Base-by-base conservation (phyloP, 192 early-diverging fungal genomes). In the Coemansia sp. region DNA sequence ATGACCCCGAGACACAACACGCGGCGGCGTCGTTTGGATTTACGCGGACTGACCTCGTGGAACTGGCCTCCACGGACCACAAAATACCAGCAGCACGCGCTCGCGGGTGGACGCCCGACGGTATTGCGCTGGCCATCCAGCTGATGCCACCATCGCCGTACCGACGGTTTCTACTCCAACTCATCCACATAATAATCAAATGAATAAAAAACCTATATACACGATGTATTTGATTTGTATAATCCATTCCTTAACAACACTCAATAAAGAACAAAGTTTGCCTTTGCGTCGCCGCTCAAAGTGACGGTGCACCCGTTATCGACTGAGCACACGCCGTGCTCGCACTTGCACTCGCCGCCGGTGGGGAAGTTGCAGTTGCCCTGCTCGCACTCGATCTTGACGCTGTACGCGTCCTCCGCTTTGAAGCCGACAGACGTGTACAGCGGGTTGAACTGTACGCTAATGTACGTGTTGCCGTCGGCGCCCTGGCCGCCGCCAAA, bases 381-480 rank as follows among this genome's bases (percentile, higher is more conserved):
- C 0, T 25, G 19, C 1, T 31, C 57, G 22, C 76, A 79, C 40
- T 62, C 51, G 31, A 79, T 79, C 47, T 25, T 32, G 9, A 73
- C 76, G 23, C 60, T 79, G 29, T 73, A 79, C 3, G 66, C 45
- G 9, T 61, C 64, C 0, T 50, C 3, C 0, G 46, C 51, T 33
- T 64, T 69, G 59, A 73, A 79, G 1, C 76, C 76, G 11, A n/a
- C 45, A 19, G 38, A 27, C 42, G 38, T 11, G 38, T 79, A 79
- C 31, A 79, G 59, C 25, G 76, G 76, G 38, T 79, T 79, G 38
- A 56, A 79, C 67, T 79, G 76, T 10, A 79, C 62, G 51, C 69
- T 73, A 38, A 79, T 64, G 56, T 79, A 79, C 5, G 76, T 79
- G 59, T 79, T 79, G 5, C 70, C 70, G 27, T 79, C 76, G 31